These are phyloP conservation scores for Inga oerstediana DNA, from an alignment of 306 rosid genomes.

Conservation along the genomic window DNA sequence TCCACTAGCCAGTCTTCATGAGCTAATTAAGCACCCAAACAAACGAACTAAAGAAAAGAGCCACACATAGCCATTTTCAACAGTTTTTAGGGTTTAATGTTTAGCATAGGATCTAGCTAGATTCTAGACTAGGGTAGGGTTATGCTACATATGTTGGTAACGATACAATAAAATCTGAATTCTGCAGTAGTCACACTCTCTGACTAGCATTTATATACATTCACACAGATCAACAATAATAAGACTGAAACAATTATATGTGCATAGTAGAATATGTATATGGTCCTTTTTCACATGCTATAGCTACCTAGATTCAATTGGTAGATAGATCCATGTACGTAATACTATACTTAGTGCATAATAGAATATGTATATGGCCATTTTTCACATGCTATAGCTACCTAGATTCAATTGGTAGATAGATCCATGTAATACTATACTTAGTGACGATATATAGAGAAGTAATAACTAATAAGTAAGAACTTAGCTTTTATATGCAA, in stretches of 20 bases:
- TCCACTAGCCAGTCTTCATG: not conserved
- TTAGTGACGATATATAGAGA: constrained; percentile 41
- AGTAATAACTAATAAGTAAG: constrained; percentile 48
- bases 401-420: not conserved
- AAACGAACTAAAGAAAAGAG: too few relatives aligned
- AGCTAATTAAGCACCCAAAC: too few relatives aligned
- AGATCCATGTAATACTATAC: constrained; percentile 29
- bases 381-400: constrained; percentile 34
- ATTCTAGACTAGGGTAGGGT: not conserved
- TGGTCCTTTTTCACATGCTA: constrained; percentile 49
- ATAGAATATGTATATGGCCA: constrained; percentile 38
- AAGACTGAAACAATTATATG: constrained; percentile 4
- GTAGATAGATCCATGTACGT: not conserved
- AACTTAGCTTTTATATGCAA: constrained; percentile 36
- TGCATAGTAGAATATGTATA: not conserved
- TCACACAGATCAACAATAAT: not conserved
- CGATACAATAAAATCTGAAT: constrained; percentile 28
- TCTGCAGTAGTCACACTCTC: constrained; percentile 11
- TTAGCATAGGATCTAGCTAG: not conserved
- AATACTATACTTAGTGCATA: constrained; percentile 33
- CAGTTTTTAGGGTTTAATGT: not conserved
- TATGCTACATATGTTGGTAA: not conserved
- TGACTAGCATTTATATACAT: constrained; percentile 17
- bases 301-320: not conserved
- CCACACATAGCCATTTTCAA: too few relatives aligned